Conservation (phyloP, 2,329 filamentous ascomycete species). For the Podosphaera fusca region DNA sequence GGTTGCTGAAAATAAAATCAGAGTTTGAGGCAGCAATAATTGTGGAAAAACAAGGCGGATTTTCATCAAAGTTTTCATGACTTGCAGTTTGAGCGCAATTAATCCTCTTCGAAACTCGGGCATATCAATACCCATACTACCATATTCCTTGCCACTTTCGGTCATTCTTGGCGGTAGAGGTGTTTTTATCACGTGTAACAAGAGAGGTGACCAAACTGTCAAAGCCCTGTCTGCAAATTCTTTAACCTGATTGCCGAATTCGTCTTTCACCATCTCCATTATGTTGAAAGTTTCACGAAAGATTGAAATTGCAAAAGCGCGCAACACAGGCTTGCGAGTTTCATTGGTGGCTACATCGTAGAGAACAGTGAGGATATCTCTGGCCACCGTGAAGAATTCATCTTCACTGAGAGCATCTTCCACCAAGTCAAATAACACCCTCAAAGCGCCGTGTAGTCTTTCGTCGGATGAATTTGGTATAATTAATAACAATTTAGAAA, state of each 20-base stretch:
- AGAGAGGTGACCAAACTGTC: constrained; percentile 71
- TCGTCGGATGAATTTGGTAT: constrained; percentile 54
- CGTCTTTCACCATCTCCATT: constrained; percentile 88
- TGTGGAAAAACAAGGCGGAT: constrained; percentile 65
- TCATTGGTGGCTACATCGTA: constrained; percentile 63
- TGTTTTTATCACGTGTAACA: constrained; percentile 54
- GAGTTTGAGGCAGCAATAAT: constrained; percentile 61
- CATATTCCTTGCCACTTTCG: constrained; percentile 18
- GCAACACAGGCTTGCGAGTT: constrained; percentile 47
- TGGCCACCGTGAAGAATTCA: constrained; percentile 79
- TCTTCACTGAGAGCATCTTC: constrained; percentile 85
- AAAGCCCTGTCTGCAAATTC: constrained; percentile 74
- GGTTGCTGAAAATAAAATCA: constrained; percentile 59
- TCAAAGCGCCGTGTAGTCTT: constrained; percentile 73
- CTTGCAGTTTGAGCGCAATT: constrained; percentile 73
- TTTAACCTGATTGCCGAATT: constrained; percentile 69
- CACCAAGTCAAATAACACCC: constrained; percentile 71
- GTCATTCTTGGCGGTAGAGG: constrained; percentile 36
- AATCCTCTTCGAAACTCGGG: constrained; percentile 56
- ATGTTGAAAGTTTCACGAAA: constrained; percentile 86
- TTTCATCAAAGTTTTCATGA: constrained; percentile 83
- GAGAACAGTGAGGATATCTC: constrained; percentile 62
- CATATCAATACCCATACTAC: constrained; percentile 14
- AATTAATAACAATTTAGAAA: constrained; percentile 56
- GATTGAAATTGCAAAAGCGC: constrained; percentile 70